Evolutionary conservation across 108 stramenopile genomes (phyloP), one percentile per base, ranked within the genome.

Genomic region (Discostella stelligeroides): DNA sequence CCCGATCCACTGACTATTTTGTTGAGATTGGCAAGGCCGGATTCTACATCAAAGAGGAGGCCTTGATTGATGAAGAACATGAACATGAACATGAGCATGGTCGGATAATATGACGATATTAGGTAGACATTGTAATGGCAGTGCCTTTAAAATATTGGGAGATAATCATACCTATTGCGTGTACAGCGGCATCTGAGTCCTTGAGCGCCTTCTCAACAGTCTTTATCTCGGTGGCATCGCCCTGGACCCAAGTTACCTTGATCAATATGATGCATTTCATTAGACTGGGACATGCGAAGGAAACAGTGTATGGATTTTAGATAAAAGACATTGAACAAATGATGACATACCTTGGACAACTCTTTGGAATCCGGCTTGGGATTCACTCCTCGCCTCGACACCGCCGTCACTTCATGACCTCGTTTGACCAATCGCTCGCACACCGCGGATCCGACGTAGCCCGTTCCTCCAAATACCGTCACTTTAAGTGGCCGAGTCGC

Each of bases 21-120:
- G 78, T 90, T 91, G 61, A 83, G 81, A 21, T 78, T 59, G 9
- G 84, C 84, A 4, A 94, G 64, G 18, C 92, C 92, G 42, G 84
- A 85, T 39, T 79, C 80, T 14, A 86, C 85, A 67, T 94, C 92
- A 63, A 94, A 86, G 15, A 94, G 68, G 4, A 94, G 68, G 30
- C 90, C 89, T 60, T 82, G 80, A 77, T 82, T 73, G 63, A 84
- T 67, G 9, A 75, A 18, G 0, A 46, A 46, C 40, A 56, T 39
- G 17, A 17, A n/a, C n/a, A n/a, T n/a, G n/a, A n/a, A n/a, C n/a
- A n/a, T n/a, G n/a, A n/a, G n/a, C n/a, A n/a, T n/a, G n/a, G 18
- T 23, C 7, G 8, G 50, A 13, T 4, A 18, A 45, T 45, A 45
- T 10, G 9, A n/a, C n/a, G 43, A 9, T 9, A 45, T n/a, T 45